Conservation (phyloP, 2,329 filamentous ascomycete species). For the Metarhizium sp. region DNA sequence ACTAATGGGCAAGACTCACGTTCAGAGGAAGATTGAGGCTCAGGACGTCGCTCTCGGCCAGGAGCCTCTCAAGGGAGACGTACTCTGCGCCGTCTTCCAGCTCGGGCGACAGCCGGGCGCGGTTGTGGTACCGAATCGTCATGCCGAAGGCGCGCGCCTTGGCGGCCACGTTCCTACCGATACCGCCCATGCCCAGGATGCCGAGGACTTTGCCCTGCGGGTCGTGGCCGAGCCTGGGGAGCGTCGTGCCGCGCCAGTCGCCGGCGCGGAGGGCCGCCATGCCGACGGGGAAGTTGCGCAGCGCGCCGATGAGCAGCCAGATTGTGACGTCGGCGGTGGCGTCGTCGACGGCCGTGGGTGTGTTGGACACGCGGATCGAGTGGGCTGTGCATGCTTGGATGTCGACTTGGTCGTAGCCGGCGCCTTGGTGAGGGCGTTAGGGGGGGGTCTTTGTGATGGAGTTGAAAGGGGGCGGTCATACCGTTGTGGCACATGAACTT, state of each 20-base stretch:
- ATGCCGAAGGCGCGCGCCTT: slow-evolving; percentile 72
- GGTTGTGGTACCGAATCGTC: slow-evolving; percentile 67
- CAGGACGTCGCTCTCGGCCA: slow-evolving; percentile 63
- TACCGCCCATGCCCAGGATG: slow-evolving; percentile 80
- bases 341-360: slow-evolving; percentile 72
- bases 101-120: slow-evolving; percentile 48
- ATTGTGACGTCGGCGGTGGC: slow-evolving; percentile 74
- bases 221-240: slow-evolving; percentile 59
- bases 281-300: slow-evolving; percentile 61
- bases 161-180: slow-evolving; percentile 66
- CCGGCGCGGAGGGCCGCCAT: slow-evolving; percentile 58
- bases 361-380: slow-evolving; percentile 65
- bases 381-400: slow-evolving; percentile 59
- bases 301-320: slow-evolving; percentile 71
- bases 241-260: slow-evolving; percentile 53
- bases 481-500: slow-evolving; percentile 53
- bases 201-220: slow-evolving; percentile 71
- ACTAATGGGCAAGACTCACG: slow-evolving; percentile 42
- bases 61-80: slow-evolving; percentile 63
- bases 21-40: slow-evolving; percentile 77
- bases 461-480: slow-evolving; percentile 14
- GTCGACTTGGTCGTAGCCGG: slow-evolving; percentile 80
- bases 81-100: slow-evolving; percentile 52
- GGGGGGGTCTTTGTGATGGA: too few relatives aligned
- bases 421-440: slow-evolving; percentile 41